Evolutionary conservation across 371 early-diverging fungal genomes (phyloP), one percentile per base, ranked within the genome.

Genomic region (Lichtheimia hyalospora): DNA sequence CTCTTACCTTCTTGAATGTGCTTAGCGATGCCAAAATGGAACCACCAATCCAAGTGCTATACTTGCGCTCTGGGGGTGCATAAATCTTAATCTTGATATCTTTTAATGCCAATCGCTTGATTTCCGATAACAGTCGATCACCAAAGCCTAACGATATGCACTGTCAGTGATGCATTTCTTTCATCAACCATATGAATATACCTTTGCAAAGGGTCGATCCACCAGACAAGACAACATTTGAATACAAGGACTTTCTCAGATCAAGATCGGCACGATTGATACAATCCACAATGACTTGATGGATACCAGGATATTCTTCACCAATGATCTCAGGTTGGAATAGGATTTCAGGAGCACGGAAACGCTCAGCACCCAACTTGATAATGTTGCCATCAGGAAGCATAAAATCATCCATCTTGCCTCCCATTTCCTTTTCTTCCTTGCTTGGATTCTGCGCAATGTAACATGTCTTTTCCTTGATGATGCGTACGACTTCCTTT

Each of bases 31-130:
- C 95, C 41, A 97, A 71, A 74, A 96, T 97, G 24, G 94, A 92
- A 2, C 98, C 98, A 62, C 98, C 98, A 63, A 97, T 95, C 97
- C 98, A 98, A 21, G 95, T 96, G 53, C 93, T 91, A 77, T 95
- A 98, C 77, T 96, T 97, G 62, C 98, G 89, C 74, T 98, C 97
- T 42, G 96, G 97, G 24, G 96, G 97, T 20, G 96, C 97, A 61
- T 87, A 92, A 63, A 98, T 95, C 74, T 94, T 96, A 73, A 98
- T 92, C 79, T 97, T 96, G 70, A 90, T 83, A 69, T 96, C 95
- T 61, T 85, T 87, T 60, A 92, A 75, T 25, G 95, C 92, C 58
- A 91, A 75, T 62, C 85, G 83, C 53, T 92, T 91, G 62, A 95
- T 81, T 76, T 98, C 98, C 52, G 82, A 69, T 70, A 96, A 81